These are phyloP conservation scores for Coemansia interrupta DNA, from an alignment of 192 early-diverging fungal genomes.

Conservation along the genomic window DNA sequence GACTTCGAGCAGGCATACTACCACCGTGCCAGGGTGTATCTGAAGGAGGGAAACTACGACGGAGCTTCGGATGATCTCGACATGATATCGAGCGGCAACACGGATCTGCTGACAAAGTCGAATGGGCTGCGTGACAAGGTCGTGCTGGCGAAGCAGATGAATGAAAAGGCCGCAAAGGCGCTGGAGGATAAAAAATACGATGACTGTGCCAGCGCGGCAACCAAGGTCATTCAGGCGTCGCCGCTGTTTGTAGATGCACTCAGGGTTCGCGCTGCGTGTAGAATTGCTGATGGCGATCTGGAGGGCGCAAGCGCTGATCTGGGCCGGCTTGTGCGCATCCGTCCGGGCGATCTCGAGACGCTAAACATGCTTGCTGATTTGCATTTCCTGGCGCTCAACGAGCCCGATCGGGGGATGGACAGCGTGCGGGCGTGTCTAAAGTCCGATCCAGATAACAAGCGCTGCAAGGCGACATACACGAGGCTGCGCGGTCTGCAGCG, in stretches of 20 bases:
- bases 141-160: constrained; percentile 44
- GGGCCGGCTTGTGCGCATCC: constrained; percentile 71
- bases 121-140: constrained; percentile 40
- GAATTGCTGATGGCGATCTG: constrained; percentile 67
- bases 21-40: constrained; percentile 68
- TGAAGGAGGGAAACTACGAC: constrained; percentile 64
- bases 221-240: constrained; percentile 55
- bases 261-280: constrained; percentile 67
- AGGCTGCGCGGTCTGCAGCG: constrained; percentile 74
- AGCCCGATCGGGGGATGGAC: constrained; percentile 64
- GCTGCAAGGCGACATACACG: constrained; percentile 74
- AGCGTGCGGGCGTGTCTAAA: constrained; percentile 82
- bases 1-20: constrained; percentile 75
- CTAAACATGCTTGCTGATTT: constrained; percentile 67
- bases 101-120: constrained; percentile 19
- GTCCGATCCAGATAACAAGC: constrained; percentile 88
- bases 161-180: constrained; percentile 40
- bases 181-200: constrained; percentile 48
- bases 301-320: constrained; percentile 82
- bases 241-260: constrained; percentile 59
- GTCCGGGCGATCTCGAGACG: constrained; percentile 62
- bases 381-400: constrained; percentile 65
- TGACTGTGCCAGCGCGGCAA: constrained; percentile 55
- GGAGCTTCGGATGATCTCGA: constrained; percentile 62
- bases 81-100: constrained; percentile 9